Base-by-base conservation (phyloP, 2,329 filamentous ascomycete species). In the Diaporthe nobilis region DNA sequence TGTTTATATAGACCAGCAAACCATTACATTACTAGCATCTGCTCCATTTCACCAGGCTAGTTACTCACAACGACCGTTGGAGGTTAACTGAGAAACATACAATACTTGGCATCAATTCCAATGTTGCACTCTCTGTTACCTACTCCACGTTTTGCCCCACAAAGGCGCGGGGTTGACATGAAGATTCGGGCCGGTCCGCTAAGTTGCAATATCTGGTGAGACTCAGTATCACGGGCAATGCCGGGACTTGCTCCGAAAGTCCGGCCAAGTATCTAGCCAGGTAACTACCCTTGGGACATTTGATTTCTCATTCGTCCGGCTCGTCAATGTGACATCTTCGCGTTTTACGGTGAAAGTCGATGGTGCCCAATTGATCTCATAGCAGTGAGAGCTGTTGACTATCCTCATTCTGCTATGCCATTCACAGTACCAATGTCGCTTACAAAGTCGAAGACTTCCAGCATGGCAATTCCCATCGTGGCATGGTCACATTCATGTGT, bases 221-320 rank as follows among this genome's bases (percentile, higher is more conserved):
- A 28, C 34, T 25, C 20, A 63, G 4, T 8, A 47, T 34, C 8
- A 9, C 60, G 60, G 60, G 39, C 12, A 47, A 47, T 47, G 15
- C 60, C 60, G 60, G 42, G 25, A 65, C 60, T 47, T 65, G n/a
- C 42, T 34, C 60, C 60, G 60, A 12, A 65, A 20, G 17, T n/a
- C 60, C 25, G 42, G 17, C 28, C 42, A 34, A 6, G 31, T 37
- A 34, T 34, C 22, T 58, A 15, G 7, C 17, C 28, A 28, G 5
- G n/a, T 13, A 28, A 55, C 7, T 4, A 28, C 12, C n/a, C 5
- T 31, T 8, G 25, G 31, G 25, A 20, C 22, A 17, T 34, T 20
- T 58, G 53, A 17, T 17, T 53, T 17, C 22, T 13, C 3, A 51
- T 51, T 51, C n/a, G 49, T 25, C 8, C 22, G 22, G 49, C 49